Evolutionary conservation across 1,139 yeast species (phyloP), one percentile per base, ranked within the genome.

Genomic region (Hyphopichia wangnamkhiaoensis): DNA sequence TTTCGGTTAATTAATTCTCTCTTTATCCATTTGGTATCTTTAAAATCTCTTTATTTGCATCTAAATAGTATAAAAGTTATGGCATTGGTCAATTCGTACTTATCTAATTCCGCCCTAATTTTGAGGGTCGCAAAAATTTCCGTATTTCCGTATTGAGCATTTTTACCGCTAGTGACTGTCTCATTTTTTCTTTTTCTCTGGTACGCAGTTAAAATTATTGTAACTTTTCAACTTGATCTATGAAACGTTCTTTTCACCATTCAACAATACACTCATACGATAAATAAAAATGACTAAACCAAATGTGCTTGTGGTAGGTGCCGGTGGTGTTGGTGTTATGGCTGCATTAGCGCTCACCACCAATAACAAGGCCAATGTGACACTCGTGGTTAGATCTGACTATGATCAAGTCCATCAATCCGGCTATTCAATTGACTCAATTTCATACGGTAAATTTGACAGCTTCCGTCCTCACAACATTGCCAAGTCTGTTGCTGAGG

Each of bases 271-370:
- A 10, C 24, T 7, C 7, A 21, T 7, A 21, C 7, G 24, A 21
- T 21, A 21, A 21, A 10, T 15, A 13, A 27, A 13, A 15, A 30
- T 30, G 23, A n/a, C 28, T 4, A 43, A 42, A 39, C 66, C 70
- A 2, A 64, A 60, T 34, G 74, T 68, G 3, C 59, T 71, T 21
- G 62, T 70, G 6, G 58, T 71, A 13, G 77, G 77, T 5, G 56
- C 74, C 2, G 77, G 76, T 2, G 76, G 91, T 20, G 89, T 85
- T 2, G 94, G 94, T 13, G 71, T 83, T 30, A 73, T 85, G 33
- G 83, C 84, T 5, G 83, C 90, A 0, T 72, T 80, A 35, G 76
- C 84, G 0, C 66, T 85, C 26, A 74, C 74, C 39, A 48, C 50
- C 32, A 65, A 63, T 32, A 63, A 71, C 5, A 64, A 66, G 42